phyloP scores from a whole-genome alignment of 352 stramenopile genomes.

The Aphanomyces euteiches region DNA sequence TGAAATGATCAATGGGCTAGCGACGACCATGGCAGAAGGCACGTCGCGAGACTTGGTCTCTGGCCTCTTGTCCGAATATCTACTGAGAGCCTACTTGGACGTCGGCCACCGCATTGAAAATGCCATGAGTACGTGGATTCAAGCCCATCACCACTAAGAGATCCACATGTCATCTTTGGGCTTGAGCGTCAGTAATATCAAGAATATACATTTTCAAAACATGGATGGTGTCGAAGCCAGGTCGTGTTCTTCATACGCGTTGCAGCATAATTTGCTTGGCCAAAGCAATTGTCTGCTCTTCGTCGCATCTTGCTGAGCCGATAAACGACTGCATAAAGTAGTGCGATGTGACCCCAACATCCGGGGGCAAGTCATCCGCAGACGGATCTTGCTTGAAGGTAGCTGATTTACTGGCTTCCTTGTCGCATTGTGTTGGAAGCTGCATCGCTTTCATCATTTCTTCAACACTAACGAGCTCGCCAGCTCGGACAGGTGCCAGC shows the following conservation, averaged over 20 bases:
- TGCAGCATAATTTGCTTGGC: slow-evolving; percentile 7
- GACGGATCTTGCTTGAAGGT: not conserved
- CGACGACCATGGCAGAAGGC: not conserved
- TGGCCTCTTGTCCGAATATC: not conserved
- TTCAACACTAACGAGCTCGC: slow-evolving; percentile 19
- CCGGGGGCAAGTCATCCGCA: not conserved
- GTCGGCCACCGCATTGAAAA: not conserved
- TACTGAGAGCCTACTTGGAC: not conserved
- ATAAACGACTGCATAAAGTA: slow-evolving; percentile 29
- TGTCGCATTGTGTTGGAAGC: slow-evolving; percentile 12
- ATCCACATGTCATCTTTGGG: too few relatives aligned
- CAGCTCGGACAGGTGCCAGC: slow-evolving; percentile 20
- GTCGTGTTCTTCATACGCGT: too few relatives aligned
- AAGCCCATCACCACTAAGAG: not conserved
- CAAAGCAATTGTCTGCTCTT: slow-evolving; percentile 14
- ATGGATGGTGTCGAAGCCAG: too few relatives aligned
- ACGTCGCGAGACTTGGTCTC: not conserved
- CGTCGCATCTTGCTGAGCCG: slow-evolving; percentile 19
- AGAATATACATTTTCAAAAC: too few relatives aligned
- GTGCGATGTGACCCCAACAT: slow-evolving; percentile 20
- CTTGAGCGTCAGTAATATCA: too few relatives aligned
- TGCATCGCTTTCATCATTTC: slow-evolving; percentile 32
- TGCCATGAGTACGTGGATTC: not conserved
- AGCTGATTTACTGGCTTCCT: not conserved
- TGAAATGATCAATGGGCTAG: not conserved